Conservation (phyloP, 495 filamentous ascomycete species). For the Xylaria scruposa region DNA sequence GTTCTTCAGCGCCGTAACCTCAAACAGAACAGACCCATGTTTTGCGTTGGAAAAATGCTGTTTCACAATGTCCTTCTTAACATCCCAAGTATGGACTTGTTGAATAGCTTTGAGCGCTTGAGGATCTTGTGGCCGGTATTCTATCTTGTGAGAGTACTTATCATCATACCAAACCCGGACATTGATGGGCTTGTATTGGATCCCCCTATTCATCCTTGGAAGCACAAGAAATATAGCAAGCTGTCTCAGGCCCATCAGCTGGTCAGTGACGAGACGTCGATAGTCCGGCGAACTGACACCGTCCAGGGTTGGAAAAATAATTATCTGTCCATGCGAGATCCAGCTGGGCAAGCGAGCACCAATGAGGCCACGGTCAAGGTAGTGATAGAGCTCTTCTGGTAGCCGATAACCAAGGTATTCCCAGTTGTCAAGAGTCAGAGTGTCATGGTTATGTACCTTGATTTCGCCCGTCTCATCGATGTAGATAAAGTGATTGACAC, state of each 20-base stretch:
- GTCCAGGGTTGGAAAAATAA: constrained; percentile 79
- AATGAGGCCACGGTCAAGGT: constrained; percentile 82
- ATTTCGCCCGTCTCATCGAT: constrained; percentile 78
- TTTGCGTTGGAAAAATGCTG: constrained; percentile 54
- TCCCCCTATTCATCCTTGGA: constrained; percentile 79
- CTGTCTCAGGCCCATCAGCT: constrained; percentile 73
- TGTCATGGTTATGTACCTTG: constrained; percentile 70
- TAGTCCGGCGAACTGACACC: constrained; percentile 82
- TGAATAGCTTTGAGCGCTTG: constrained; percentile 66
- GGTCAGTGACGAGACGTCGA: constrained; percentile 72
- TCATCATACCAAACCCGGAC: constrained; percentile 88
- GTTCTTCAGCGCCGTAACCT: constrained; percentile 66
- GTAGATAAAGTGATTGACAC: constrained; percentile 84
- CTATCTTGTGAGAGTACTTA: constrained; percentile 66
- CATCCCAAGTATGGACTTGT: constrained; percentile 74
- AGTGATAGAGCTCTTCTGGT: constrained; percentile 90
- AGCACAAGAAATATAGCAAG: constrained; percentile 78
- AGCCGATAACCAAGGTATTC: constrained; percentile 88
- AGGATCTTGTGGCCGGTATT: constrained; percentile 65
- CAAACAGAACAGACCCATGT: constrained; percentile 61
- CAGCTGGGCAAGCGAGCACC: constrained; percentile 80
- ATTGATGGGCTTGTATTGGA: constrained; percentile 74
- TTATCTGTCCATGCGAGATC: constrained; percentile 76
- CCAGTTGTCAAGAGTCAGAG: constrained; percentile 79
- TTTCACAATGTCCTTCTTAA: constrained; percentile 61